Conservation (phyloP, 768 basidiomycete genomes). For the Xerocomus spinulosus region DNA sequence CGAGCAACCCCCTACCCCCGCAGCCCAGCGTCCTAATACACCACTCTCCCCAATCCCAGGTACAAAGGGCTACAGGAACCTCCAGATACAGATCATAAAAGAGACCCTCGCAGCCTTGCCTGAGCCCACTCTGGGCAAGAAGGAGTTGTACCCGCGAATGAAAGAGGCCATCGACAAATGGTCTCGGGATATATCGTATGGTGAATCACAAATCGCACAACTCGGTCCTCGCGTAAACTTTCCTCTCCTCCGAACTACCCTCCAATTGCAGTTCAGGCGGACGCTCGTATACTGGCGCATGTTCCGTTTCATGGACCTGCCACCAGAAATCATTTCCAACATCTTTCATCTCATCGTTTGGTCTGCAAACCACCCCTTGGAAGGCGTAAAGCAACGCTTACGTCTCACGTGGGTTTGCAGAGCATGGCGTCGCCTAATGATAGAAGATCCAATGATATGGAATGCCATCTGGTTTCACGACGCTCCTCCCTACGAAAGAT, state of each 20-base stretch:
- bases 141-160: not conserved
- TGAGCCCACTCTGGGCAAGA: constrained; percentile 13
- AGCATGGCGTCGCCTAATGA: constrained; percentile 48
- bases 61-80: constrained; percentile 12
- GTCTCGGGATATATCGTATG: constrained; percentile 12
- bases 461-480: constrained; percentile 64
- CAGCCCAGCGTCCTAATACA: not conserved
- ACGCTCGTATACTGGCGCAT: constrained; percentile 34
- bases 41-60: constrained; percentile 17
- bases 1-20: constrained; percentile 4
- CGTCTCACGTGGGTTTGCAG: constrained; percentile 56
- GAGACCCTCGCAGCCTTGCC: constrained; percentile 14
- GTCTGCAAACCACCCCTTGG: constrained; percentile 38
- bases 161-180: constrained; percentile 10
- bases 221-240: constrained; percentile 18
- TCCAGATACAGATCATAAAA: constrained; percentile 19
- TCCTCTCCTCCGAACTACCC: constrained; percentile 10
- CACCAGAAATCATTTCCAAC: constrained; percentile 58
- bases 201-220: constrained; percentile 18
- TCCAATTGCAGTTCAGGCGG: constrained; percentile 17
- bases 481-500: constrained; percentile 43
- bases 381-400: constrained; percentile 39
- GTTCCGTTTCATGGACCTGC: constrained; percentile 60
- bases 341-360: constrained; percentile 61
- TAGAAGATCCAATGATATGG: constrained; percentile 53